Conservation (phyloP, 495 filamentous ascomycete genomes). For the Pyronema domesticum region DNA sequence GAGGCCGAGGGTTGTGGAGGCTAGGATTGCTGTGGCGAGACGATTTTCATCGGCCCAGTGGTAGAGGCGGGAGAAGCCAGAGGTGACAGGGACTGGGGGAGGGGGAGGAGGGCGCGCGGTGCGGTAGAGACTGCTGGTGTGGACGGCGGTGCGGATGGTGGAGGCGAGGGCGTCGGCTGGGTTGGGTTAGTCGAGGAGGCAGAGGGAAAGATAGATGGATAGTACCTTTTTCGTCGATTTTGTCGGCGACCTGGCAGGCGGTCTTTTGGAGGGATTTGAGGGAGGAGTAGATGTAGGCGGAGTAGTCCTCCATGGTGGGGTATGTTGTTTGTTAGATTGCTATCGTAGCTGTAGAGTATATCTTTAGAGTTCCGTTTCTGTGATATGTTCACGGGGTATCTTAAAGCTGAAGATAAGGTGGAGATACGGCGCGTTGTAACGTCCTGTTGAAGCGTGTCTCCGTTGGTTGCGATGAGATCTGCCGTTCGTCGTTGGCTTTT, state of each 20-base stretch:
- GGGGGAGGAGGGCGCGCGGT: not conserved
- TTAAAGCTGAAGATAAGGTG: too few species aligned
- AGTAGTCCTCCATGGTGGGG: not conserved
- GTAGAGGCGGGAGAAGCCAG: not conserved
- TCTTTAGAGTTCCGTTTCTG: too few species aligned
- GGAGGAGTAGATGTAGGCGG: not conserved
- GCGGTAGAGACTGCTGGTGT: not conserved
- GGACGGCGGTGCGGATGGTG: not conserved
- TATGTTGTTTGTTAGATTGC: too few species aligned
- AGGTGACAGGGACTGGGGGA: not conserved
- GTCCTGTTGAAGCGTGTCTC: too few species aligned
- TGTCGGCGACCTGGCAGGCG: constrained; percentile 1
- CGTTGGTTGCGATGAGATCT: too few species aligned
- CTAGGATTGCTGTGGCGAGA: not conserved
- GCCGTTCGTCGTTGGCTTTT: too few species aligned
- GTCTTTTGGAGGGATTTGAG: not conserved
- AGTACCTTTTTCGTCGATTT: not conserved
- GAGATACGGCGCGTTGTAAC: too few species aligned
- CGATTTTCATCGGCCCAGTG: not conserved
- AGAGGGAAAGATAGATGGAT: not conserved
- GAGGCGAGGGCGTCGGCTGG: not conserved
- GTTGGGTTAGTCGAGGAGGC: not conserved
- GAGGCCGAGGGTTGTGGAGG: not conserved
- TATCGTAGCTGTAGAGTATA: too few species aligned
- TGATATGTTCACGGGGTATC: too few species aligned